Conservation (phyloP, 805 yeast species). For the Lipomyces starkeyi region DNA sequence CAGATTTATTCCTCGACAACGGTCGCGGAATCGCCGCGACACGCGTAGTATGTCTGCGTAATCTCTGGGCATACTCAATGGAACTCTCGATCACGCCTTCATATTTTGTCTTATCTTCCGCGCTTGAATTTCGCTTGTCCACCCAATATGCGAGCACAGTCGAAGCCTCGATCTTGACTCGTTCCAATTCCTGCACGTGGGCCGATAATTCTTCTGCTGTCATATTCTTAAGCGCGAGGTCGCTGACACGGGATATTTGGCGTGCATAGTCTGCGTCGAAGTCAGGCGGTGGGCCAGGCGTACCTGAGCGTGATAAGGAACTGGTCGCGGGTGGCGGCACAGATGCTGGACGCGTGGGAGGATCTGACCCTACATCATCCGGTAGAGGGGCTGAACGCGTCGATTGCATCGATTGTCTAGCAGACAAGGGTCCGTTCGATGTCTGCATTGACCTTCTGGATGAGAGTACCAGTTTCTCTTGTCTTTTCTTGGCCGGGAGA, state of each 20-base stretch:
- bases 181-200: conserved; percentile 48
- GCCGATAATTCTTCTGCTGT: conserved; percentile 47
- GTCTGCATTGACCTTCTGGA: neutral
- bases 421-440: conserved; percentile 1
- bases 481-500: conserved; percentile 43
- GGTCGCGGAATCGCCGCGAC: conserved; percentile 35
- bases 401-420: neutral
- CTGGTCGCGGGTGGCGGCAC: neutral
- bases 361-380: neutral
- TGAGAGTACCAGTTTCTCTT: conserved; percentile 41
- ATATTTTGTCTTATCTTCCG: conserved; percentile 72
- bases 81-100: conserved; percentile 88
- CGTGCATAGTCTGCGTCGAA: conserved; percentile 38
- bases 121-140: conserved; percentile 55
- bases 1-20: conserved; percentile 24
- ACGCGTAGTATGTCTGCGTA: conserved; percentile 54
- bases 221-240: conserved; percentile 49
- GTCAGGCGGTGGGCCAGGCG: conserved; percentile 19
- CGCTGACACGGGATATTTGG: conserved; percentile 45
- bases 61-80: conserved; percentile 86
- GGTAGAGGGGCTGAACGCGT: neutral
- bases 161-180: conserved; percentile 50
- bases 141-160: conserved; percentile 58
- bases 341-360: neutral
- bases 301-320: conserved; percentile 8